Evolutionary conservation across 345 rosid species (phyloP), one percentile per base, ranked within the genome.

Genomic region (Pseudoturritis turrita): DNA sequence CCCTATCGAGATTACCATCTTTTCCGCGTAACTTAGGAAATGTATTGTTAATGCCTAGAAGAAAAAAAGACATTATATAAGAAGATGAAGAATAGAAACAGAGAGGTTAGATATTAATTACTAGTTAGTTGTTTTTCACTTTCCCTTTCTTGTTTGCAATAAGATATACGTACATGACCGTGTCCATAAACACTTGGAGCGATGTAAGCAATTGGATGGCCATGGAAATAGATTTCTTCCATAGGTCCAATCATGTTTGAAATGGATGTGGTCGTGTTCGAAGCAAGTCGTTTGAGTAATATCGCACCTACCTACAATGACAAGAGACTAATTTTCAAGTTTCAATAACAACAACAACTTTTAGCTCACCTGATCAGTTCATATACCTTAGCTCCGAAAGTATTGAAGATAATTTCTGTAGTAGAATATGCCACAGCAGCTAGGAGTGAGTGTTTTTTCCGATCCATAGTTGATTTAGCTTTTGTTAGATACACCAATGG

Each of bases 41-140:
- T 92, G 94, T 12, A 86, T 33, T 11, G 88, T 84, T 77, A 89
- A 31, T 25, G 90, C 94, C 97, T 89, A 81, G 19, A 23, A 7
- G 17, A 6, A 31, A 49, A 33, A 33, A 33, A 31, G 0, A 5
- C 4, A 14, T 19, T 4, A 25, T 25, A 2, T 6, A 15, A 31
- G 14, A 3, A 8, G 25, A 54, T 11, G 3, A 6, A 10, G 7
- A 15, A 8, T 7, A 33, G 2, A 33, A 7, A 7, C 36, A 17
- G 21, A 3, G 0, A 17, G 3, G 7, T 46, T 12, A 22, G 0
- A 21, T 51, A 19, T 19, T 46, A 8, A 19, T 18, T n/a, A n/a
- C n/a, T n/a, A n/a, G n/a, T n/a, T n/a, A n/a, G n/a, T n/a, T n/a
- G n/a, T n/a, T n/a, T n/a, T n/a, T n/a, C n/a, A n/a, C n/a, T n/a